Evolutionary conservation across 2,329 filamentous ascomycete genomes (phyloP).

Genomic region (Lasiodiplodia sp.): DNA sequence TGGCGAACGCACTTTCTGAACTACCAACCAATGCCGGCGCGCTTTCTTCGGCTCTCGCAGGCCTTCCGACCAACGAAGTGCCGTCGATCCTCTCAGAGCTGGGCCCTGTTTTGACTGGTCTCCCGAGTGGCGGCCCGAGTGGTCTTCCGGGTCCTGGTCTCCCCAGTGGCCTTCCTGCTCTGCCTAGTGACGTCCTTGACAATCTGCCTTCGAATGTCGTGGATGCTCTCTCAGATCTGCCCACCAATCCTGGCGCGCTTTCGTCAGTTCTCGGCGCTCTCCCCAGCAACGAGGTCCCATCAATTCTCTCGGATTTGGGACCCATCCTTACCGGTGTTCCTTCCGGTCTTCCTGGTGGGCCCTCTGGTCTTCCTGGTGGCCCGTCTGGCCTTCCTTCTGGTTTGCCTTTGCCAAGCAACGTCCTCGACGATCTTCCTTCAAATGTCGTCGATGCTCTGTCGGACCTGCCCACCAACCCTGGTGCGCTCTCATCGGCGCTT

Average conservation of each 20-base stretch:
- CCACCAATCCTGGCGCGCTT: background rate
- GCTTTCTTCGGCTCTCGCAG: background rate
- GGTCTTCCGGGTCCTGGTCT: background rate
- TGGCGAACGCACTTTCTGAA: background rate
- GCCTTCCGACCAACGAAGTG: background rate
- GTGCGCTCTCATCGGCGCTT: background rate
- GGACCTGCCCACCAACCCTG: background rate
- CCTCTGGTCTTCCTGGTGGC: background rate
- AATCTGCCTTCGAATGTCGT: background rate
- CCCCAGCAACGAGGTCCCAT: background rate
- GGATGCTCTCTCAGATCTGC: background rate
- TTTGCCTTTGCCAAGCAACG: background rate
- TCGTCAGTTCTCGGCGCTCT: background rate
- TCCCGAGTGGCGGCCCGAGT: background rate
- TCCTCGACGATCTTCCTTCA: background rate
- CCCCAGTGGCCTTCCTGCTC: background rate
- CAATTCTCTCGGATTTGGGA: background rate
- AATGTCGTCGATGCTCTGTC: conserved; percentile 3
- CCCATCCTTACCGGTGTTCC: background rate
- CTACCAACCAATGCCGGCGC: background rate
- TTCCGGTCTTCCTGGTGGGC: background rate
- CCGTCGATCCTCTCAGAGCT: background rate
- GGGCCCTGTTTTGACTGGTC: background rate
- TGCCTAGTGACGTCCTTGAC: background rate
- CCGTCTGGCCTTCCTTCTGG: background rate